Evolutionary conservation across 1,139 yeast genomes (phyloP), one percentile per base, ranked within the genome.

Genomic region (Arxiozyma slooffiae): DNA sequence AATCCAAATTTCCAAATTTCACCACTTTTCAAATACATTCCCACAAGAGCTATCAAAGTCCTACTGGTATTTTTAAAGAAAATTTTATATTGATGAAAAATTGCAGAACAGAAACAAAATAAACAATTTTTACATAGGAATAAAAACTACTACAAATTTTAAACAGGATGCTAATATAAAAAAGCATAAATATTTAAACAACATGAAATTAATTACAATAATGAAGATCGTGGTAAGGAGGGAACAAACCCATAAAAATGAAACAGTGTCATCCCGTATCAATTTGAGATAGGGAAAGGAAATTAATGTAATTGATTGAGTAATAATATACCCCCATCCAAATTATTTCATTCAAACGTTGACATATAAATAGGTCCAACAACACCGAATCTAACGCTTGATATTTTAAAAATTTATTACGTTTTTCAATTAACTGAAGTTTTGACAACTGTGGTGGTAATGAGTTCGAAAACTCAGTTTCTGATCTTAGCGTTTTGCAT

Each of bases 311-410:
- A 21, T 16, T 18, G 37, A 41, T 26, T 3, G 36, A 41, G 20
- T 41, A 41, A n/a, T n/a, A n/a, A 18, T 17, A 41, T 24, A 41
- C 6, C 23, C 44, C 44, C 44, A 41, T 41, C 44, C 44, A 41
- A 4, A 41, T 4, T 17, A 41, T 14, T 18, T 41, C 44, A 18
- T 24, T 21, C n/a, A 41, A 24, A 21, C 38, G 38, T 34, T 41
- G 44, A 17, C 18, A 37, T 4, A 41, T 41, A 18, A 41, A 14
- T 22, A 9, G 26, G 16, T 26, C 26, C 20, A 41, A 6, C 7
- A 41, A 26, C 24, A 21, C 20, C 9, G 37, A 16, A 26, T 41
- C 38, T 4, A 26, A n/a, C 24, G 9, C 23, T 23, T 17, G 14
- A n/a, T 16, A 18, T 11, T 40, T n/a, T 23, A 9, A n/a, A 9